A percentile compares a stretch with the other conserved stretches of the same genome.
phyloP scores from a whole-genome alignment of 192 early-diverging fungal species.

The Diversispora epigaea region DNA sequence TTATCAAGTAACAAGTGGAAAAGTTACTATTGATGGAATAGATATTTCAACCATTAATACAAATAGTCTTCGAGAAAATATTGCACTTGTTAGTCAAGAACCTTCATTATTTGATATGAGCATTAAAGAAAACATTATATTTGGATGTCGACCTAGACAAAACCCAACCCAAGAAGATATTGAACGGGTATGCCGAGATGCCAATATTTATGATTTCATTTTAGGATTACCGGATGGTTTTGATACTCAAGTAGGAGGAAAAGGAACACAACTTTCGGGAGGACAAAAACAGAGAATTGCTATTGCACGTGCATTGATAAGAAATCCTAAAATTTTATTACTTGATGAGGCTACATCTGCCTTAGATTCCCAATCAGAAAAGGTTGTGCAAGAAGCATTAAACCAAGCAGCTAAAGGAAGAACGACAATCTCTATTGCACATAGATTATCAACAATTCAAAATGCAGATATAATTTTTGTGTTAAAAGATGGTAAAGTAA shows the following conservation, averaged over 20 bases:
- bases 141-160: slow-evolving; percentile 51
- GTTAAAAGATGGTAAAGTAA: slow-evolving; percentile 62
- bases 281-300: too few relatives aligned
- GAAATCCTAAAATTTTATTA: too few relatives aligned
- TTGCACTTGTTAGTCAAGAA: too few relatives aligned
- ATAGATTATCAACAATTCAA: slow-evolving; percentile 81
- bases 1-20: slow-evolving; percentile 51
- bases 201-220: slow-evolving; percentile 61
- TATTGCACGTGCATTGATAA: too few relatives aligned
- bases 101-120: slow-evolving; percentile 40
- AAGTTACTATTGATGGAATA: slow-evolving; percentile 42
- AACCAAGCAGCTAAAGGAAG: slow-evolving; percentile 67
- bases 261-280: too few relatives aligned
- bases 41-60: slow-evolving; percentile 49
- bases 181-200: slow-evolving; percentile 47
- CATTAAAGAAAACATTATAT: slow-evolving; percentile 55
- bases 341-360: too few relatives aligned
- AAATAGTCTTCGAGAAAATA: slow-evolving; percentile 40
- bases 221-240: slow-evolving; percentile 49
- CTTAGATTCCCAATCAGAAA: slow-evolving; percentile 72
- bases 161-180: slow-evolving; percentile 47
- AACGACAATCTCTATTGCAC: slow-evolving; percentile 58
- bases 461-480: slow-evolving; percentile 76
- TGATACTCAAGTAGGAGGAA: too few relatives aligned
- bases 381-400: slow-evolving; percentile 75